Evolutionary conservation across 1,284 basidiomycete genomes (phyloP).

Genomic region (Pseudomicrostroma phylloplanum): DNA sequence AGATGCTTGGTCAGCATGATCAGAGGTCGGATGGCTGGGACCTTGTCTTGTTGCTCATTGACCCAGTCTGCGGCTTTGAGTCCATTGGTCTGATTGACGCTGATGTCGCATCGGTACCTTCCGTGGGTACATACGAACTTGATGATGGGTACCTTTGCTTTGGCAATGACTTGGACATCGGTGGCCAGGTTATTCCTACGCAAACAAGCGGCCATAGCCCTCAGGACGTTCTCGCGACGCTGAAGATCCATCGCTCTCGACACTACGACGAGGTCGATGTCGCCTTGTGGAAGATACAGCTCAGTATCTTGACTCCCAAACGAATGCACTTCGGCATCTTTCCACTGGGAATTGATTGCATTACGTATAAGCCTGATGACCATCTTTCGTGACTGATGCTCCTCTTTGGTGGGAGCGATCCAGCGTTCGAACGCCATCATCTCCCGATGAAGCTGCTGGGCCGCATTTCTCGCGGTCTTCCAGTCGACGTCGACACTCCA

Average conservation of each 20-base stretch:
- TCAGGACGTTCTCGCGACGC: constrained; percentile 51
- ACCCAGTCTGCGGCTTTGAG: constrained; percentile 73
- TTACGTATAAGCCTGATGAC: constrained; percentile 69
- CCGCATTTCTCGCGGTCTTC: constrained; percentile 68
- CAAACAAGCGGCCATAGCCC: constrained; percentile 53
- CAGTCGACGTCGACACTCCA: constrained; percentile 75
- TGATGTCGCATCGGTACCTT: constrained; percentile 50
- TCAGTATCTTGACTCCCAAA: constrained; percentile 94
- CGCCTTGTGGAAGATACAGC: constrained; percentile 82
- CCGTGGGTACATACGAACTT: constrained; percentile 76
- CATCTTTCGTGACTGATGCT: constrained; percentile 75
- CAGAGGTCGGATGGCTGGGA: constrained; percentile 65
- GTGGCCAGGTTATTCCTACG: constrained; percentile 55
- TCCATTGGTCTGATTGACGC: constrained; percentile 60
- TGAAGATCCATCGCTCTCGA: constrained; percentile 49
- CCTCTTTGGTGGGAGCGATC: constrained; percentile 76
- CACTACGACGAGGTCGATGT: constrained; percentile 59
- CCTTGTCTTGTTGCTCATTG: constrained; percentile 67
- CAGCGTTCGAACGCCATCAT: constrained; percentile 68
- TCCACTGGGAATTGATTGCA: constrained; percentile 64
- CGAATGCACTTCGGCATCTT: constrained; percentile 73
- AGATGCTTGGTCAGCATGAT: constrained; percentile 79
- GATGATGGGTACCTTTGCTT: constrained; percentile 85
- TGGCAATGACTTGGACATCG: constrained; percentile 72
- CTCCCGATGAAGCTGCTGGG: constrained; percentile 50